Evolutionary conservation across 2,329 filamentous ascomycete species (phyloP), one percentile per base, ranked within the genome.

Genomic region (Talaromyces islandicus): DNA sequence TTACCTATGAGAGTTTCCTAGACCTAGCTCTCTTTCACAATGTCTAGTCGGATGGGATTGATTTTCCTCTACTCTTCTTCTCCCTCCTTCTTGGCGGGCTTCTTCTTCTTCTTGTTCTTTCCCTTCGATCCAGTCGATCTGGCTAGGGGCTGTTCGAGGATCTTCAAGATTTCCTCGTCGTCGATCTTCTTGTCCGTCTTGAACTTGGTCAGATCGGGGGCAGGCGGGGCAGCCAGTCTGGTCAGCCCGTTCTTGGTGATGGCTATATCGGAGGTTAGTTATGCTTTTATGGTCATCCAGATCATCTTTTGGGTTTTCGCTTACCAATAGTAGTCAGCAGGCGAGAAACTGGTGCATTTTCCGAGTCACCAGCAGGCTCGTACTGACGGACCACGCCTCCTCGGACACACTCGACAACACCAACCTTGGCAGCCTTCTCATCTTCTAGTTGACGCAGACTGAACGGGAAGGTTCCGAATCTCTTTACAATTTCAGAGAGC

Each of bases 241-340:
- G 89, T 91, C 70, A 99, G 82, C 67, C 94, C 94, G 75, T 97
- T 97, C 86, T 99, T 99, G 71, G 92, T 97, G 76, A 99, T 92
- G 63, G 91, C 94, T 96, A 66, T 56, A 21, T 46, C 24, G 21
- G 19, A 7, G 14, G 58, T 61, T 55, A 43, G 41, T 54, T 63
- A 75, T 66, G 75, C 17, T 19, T n/a, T 3, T 38, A 57, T 24
- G 53, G 57, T 53, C 27, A 55, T 56, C 7, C 9, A 9, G 21
- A 50, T 10, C 5, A 9, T 25, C 32, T 12, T 35, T 17, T 12
- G 21, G 4, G 27, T 41, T 35, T 32, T 38, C 61, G 84, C 90
- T 82, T 86, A 97, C 93, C 92, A 77, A 97, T 81, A 27, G 94
- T 99, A 63, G 89, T 95, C 79, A 97, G 85, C 56, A 96, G 83